These are phyloP conservation scores for Diaporthe ilicicola DNA, from an alignment of 2,329 filamentous ascomycete species.

Conservation along the genomic window DNA sequence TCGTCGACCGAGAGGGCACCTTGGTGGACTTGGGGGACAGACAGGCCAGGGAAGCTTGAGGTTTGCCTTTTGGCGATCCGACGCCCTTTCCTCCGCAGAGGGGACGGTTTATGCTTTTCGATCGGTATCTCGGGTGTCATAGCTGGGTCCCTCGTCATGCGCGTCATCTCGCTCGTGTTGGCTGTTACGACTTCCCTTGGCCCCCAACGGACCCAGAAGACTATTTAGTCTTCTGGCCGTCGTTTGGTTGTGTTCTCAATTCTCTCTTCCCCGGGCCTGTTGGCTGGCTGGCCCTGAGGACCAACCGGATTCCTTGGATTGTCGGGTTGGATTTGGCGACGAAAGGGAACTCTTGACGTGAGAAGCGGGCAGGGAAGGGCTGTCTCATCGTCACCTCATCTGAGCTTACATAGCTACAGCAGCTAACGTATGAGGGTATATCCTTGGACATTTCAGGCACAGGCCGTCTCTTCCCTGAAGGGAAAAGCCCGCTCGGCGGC, in stretches of 20 bases:
- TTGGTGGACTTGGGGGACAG: not conserved
- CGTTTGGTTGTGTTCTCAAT: not conserved
- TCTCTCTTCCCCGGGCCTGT: not conserved
- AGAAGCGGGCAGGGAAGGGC: not conserved
- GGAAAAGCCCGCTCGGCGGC: too few species aligned
- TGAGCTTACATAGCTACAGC: not conserved
- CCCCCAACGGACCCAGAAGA: not conserved
- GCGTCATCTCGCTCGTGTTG: constrained; percentile 11
- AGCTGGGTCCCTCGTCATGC: not conserved
- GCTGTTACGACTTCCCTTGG: not conserved
- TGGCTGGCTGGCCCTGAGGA: too few species aligned
- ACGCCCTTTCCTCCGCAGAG: not conserved
- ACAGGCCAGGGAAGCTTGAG: not conserved
- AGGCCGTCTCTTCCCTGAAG: not conserved
- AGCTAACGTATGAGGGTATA: not conserved
- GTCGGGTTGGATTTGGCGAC: not conserved
- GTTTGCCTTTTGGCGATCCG: not conserved
- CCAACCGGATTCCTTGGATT: constrained; percentile 2
- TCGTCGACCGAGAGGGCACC: not conserved
- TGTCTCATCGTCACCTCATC: not conserved
- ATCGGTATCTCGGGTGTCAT: constrained; percentile 5
- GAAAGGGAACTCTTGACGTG: not conserved
- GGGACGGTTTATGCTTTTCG: not conserved
- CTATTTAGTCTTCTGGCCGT: constrained; percentile 3
- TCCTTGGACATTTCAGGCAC: constrained; percentile 10